A percentile compares a stretch with the other conserved stretches of the same genome.
These are phyloP conservation scores for Solanum sitiens DNA, from an alignment of 257 asterid genomes.

Conservation along the genomic window DNA sequence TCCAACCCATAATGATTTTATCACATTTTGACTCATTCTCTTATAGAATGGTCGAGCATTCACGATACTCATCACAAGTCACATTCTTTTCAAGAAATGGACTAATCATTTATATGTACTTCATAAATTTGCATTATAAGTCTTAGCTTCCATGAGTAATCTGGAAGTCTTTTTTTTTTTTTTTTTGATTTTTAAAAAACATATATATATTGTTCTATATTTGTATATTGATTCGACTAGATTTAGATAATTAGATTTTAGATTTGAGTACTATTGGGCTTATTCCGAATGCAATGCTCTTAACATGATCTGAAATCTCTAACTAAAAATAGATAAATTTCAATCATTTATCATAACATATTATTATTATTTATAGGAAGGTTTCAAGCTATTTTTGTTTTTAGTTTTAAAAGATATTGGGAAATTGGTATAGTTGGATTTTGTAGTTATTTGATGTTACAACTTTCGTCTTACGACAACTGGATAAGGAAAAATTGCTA, in stretches of 20 bases:
- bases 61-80: too few relatives aligned
- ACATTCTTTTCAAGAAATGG: too few relatives aligned
- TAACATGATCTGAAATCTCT: neutral
- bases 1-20: too few relatives aligned
- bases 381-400: neutral
- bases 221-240: accelerated
- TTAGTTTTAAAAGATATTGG: neutral
- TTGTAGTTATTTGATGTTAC: neutral
- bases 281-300: too few relatives aligned
- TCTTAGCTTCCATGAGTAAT: too few relatives aligned
- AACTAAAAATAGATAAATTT: neutral
- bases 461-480: neutral
- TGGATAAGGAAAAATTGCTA: neutral
- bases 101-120: too few relatives aligned
- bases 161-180: too few relatives aligned
- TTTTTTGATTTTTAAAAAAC: neutral
- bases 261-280: too few relatives aligned
- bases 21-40: too few relatives aligned
- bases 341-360: neutral
- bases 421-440: neutral
- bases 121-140: too few relatives aligned
- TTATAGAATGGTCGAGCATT: too few relatives aligned
- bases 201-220: neutral
- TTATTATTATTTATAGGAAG: neutral
- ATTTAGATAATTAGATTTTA: neutral